Percentiles rank a stretch among this genome's conserved stretches.
These are phyloP conservation scores for Cornus suecica DNA, from an alignment of 148 eudicot genomes.

Conservation along the genomic window DNA sequence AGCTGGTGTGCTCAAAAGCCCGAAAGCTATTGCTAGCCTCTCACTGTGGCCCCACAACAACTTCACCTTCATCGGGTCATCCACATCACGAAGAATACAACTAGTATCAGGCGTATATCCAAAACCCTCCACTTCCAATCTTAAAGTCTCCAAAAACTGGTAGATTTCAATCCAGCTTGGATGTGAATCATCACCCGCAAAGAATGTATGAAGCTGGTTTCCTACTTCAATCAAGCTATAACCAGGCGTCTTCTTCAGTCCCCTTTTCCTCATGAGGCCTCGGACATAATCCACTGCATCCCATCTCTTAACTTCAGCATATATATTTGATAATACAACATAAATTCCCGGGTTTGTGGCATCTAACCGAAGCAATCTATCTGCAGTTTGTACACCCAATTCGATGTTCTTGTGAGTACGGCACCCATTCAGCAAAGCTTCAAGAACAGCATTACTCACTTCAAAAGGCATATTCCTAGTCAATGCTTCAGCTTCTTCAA, in stretches of 20 bases:
- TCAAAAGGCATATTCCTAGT: slow-evolving; percentile 5
- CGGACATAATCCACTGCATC: not conserved
- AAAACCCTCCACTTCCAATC: slow-evolving; percentile 6
- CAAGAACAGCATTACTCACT: not conserved
- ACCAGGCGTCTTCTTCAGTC: slow-evolving; percentile 1
- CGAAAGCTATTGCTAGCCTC: slow-evolving; percentile 15
- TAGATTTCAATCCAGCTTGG: slow-evolving; percentile 5
- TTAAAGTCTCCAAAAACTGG: slow-evolving; percentile 10
- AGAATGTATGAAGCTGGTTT: slow-evolving; percentile 2
- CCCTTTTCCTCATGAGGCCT: slow-evolving; percentile 5
- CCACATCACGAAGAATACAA: slow-evolving; percentile 15
- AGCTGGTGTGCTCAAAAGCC: slow-evolving; percentile 8
- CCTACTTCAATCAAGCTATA: slow-evolving; percentile 10
- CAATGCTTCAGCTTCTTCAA: slow-evolving; percentile 10
- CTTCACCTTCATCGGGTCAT: slow-evolving; percentile 11
- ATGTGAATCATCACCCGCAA: slow-evolving; percentile 10
- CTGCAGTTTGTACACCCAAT: slow-evolving; percentile 7
- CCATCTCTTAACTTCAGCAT: slow-evolving; percentile 16
- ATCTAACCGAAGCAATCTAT: slow-evolving; percentile 5
- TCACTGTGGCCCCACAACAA: slow-evolving; percentile 12
- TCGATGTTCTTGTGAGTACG: slow-evolving; percentile 1
- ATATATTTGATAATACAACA: slow-evolving; percentile 12
- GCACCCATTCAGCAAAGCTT: slow-evolving; percentile 5
- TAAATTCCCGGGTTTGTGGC: slow-evolving; percentile 13
- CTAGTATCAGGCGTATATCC: slow-evolving; percentile 13